phyloP scores from a whole-genome alignment of 108 stramenopile species.

The Licmophora abbreviata region DNA sequence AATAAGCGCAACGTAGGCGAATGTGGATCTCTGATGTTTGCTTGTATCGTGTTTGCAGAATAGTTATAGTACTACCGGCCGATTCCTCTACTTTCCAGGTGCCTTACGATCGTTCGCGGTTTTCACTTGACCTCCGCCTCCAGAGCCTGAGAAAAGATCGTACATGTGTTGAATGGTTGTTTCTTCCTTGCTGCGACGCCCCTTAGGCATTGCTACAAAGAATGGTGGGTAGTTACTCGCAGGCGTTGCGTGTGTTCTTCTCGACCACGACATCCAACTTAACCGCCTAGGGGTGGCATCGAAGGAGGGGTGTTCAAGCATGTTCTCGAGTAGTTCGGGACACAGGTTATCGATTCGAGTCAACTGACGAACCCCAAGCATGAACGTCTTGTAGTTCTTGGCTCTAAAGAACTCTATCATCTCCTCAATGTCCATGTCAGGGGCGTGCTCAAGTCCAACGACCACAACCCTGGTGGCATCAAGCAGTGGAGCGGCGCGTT shows the following conservation, averaged over 20 bases:
- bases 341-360: constrained; percentile 45
- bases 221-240: constrained; percentile 25
- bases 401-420: constrained; percentile 35
- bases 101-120: constrained; percentile 53
- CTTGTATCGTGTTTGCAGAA: too few relatives aligned
- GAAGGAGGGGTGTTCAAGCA: constrained; percentile 34
- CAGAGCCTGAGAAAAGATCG: constrained; percentile 44
- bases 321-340: constrained; percentile 38
- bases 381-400: constrained; percentile 47
- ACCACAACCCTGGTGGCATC: constrained; percentile 30
- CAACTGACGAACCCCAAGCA: constrained; percentile 35
- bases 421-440: constrained; percentile 28
- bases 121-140: constrained; percentile 47
- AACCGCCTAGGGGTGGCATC: constrained; percentile 3
- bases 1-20: too few relatives aligned
- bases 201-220: constrained; percentile 54
- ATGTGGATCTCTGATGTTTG: too few relatives aligned
- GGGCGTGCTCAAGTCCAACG: constrained; percentile 39
- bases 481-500: constrained; percentile 22
- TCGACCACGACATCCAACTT: constrained; percentile 15
- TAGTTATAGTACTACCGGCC: too few relatives aligned
- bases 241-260: constrained; percentile 7
- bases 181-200: constrained; percentile 37
- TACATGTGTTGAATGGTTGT: constrained; percentile 56
- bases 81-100: constrained; percentile 33